Conservation (phyloP, 495 filamentous ascomycete species). For the Parmelia sp. region DNA sequence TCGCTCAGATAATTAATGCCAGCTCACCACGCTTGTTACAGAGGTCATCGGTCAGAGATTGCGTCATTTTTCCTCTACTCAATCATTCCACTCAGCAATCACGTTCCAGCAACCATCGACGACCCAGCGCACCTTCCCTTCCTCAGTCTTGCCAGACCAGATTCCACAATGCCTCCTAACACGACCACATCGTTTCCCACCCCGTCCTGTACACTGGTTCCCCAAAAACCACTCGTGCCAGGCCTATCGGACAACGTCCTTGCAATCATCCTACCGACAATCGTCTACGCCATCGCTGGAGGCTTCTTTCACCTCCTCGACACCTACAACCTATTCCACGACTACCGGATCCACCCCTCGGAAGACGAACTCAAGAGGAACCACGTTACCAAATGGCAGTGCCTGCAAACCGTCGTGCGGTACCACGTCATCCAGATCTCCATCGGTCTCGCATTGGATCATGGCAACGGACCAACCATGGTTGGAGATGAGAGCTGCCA, state of each 20-base stretch:
- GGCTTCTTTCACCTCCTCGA: conserved; percentile 83
- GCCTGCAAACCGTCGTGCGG: conserved; percentile 77
- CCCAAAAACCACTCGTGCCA: conserved; percentile 52
- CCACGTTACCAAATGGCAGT: conserved; percentile 73
- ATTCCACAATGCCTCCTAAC: background rate
- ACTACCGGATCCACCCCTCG: conserved; percentile 88
- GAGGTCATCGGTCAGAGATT: too few relatives aligned
- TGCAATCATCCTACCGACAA: conserved; percentile 62
- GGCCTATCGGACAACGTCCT: conserved; percentile 73
- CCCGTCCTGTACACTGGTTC: background rate
- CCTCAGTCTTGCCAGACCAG: background rate
- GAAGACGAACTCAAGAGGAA: conserved; percentile 83
- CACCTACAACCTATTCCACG: conserved; percentile 69
- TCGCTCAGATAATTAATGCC: too few relatives aligned
- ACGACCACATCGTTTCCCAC: background rate
- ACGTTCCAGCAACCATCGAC: too few relatives aligned
- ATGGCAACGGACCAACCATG: conserved; percentile 53
- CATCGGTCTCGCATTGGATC: conserved; percentile 52
- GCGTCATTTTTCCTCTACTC: too few relatives aligned
- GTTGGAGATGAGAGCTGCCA: conserved; percentile 74
- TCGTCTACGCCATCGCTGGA: conserved; percentile 82
- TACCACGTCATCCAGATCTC: conserved; percentile 82
- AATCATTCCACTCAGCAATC: too few relatives aligned
- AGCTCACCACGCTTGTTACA: too few relatives aligned
- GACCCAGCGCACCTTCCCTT: too few relatives aligned